Conservation (phyloP, 306 rosid species). For the Pyrus bretschneideri region DNA sequence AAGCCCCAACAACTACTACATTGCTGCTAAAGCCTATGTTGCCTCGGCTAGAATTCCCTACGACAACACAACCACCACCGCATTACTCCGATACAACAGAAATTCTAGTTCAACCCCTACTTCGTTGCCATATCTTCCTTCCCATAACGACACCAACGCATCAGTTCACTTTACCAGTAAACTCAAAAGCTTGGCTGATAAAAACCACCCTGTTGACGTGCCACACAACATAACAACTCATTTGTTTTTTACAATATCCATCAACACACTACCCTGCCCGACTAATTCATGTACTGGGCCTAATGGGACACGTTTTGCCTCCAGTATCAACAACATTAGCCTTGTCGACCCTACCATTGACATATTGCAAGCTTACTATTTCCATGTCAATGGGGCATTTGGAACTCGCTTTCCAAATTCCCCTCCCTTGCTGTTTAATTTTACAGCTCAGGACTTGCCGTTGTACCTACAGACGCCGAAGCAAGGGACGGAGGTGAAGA, state of each 20-base stretch:
- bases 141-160: constrained; percentile 10
- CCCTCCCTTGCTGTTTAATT: constrained; percentile 19
- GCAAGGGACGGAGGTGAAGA: constrained; percentile 19
- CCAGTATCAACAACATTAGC: constrained; percentile 30
- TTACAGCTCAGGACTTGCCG: constrained; percentile 12
- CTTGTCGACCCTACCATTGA: constrained; percentile 14
- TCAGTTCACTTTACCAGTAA: constrained; percentile 6
- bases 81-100: constrained; percentile 5
- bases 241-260: constrained; percentile 3
- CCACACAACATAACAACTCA: background rate
- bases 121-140: constrained; percentile 11
- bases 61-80: constrained; percentile 26
- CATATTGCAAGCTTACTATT: constrained; percentile 26
- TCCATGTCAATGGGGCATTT: constrained; percentile 7
- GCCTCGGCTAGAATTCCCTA: background rate
- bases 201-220: background rate
- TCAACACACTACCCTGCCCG: constrained; percentile 17
- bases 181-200: constrained; percentile 12
- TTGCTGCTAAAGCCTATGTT: constrained; percentile 16
- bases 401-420: constrained; percentile 15
- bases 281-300: constrained; percentile 22
- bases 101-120: background rate
- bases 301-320: constrained; percentile 12
- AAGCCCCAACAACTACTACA: constrained; percentile 14
- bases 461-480: constrained; percentile 9